These are phyloP conservation scores for Tetracladium marchalianum DNA, from an alignment of 495 filamentous ascomycete species.

Conservation along the genomic window DNA sequence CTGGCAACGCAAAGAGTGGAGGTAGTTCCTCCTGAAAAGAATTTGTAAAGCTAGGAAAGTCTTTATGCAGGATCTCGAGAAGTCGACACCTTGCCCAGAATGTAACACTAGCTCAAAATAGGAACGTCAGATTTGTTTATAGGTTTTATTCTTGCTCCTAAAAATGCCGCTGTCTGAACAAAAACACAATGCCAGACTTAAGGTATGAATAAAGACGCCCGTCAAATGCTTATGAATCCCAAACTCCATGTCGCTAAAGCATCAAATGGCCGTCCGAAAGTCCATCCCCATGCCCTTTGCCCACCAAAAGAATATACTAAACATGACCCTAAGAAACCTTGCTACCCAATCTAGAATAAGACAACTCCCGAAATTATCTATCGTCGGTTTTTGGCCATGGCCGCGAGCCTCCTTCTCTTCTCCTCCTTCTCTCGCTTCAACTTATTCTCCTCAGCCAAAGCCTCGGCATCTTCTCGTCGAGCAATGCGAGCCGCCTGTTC, in stretches of 20 bases:
- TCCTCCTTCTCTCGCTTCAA: slow-evolving; percentile 22
- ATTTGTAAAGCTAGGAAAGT: too few species aligned
- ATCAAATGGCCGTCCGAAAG: too few species aligned
- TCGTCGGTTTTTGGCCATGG: slow-evolving; percentile 17
- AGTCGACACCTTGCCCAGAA: too few species aligned
- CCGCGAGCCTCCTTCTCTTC: slow-evolving; percentile 17
- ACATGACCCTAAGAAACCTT: too few species aligned
- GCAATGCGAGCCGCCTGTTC: slow-evolving; percentile 35
- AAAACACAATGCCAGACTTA: too few species aligned
- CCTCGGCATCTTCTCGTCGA: slow-evolving; percentile 38
- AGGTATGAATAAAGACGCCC: slow-evolving; percentile 6
- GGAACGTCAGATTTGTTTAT: not conserved
- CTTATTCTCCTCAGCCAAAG: slow-evolving; percentile 29
- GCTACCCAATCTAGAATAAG: too few species aligned
- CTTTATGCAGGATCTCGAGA: too few species aligned
- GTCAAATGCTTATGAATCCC: slow-evolving; percentile 13
- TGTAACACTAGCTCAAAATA: not conserved
- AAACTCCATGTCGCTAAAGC: slow-evolving; percentile 16
- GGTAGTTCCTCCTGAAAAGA: too few species aligned
- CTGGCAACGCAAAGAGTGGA: too few species aligned
- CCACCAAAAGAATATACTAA: not conserved
- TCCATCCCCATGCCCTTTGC: too few species aligned
- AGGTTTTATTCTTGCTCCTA: not conserved
- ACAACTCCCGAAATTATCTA: not conserved
- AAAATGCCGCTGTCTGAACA: too few species aligned